Evolutionary conservation across 2,329 filamentous ascomycete species (phyloP), one percentile per base, ranked within the genome.

Genomic region (Cryoendolithus antarcticus): DNA sequence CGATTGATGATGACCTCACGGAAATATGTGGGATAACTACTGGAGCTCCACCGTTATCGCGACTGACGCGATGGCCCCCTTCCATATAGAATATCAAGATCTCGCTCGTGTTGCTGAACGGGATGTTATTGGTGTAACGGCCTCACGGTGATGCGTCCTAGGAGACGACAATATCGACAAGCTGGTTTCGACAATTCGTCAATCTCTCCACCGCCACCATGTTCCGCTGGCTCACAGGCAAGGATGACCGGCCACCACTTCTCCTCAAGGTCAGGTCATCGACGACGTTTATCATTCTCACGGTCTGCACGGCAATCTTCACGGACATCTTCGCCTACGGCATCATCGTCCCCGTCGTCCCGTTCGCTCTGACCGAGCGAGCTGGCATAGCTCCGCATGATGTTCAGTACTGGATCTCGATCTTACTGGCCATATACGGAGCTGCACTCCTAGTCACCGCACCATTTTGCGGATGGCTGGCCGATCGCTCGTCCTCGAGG

Each of bases 361-460:
- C 82, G 0, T 85, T 81, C 46, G 73, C 79, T 2, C 61, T 86
- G 8, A 65, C 69, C 8, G 54, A 62, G 4, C 70, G 72, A 47
- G 71, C 69, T 15, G 69, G 72, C 10, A 60, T 81, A 5, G 51
- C 63, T 0, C 53, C 65, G 19, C 58, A 64, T 28, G 32, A 41
- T 2, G 72, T 80, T 1, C 82, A 86, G 58, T 68, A 66, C 50
- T 86, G 80, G 80, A 74, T 77, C 2, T 80, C 80, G 0, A 70
- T 86, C n/a, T 66, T 86, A 2, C 64, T 88, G 1, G 79, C 80
- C 5, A 71, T 80, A 11, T 86, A 86, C 53, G 81, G 79, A 30
- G 77, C 71, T 1, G 73, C 79, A 1, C 61, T 86, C 5, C 67
- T 85, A 8, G 62, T 74, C 1, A 70, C 70, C 12, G 71, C 72